Evolutionary conservation across 192 early-diverging fungal genomes (phyloP), one percentile per base, ranked within the genome.

Genomic region (Backusella psychrophila): DNA sequence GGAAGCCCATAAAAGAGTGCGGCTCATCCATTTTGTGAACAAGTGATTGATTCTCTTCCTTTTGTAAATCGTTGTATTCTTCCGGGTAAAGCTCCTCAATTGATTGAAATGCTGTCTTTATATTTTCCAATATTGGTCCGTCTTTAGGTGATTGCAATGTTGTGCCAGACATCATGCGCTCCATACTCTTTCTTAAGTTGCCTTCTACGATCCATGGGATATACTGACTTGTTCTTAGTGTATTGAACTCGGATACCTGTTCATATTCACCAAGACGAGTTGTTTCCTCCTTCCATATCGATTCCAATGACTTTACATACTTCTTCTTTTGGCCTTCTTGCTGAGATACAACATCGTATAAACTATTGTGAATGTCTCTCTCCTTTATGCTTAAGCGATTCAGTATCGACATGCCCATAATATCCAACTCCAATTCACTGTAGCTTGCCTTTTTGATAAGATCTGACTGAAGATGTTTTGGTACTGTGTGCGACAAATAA

Each of bases 361-460:
- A 42, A 8, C 72, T 71, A 15, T 81, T 75, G 73, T 92, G 91
- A 7, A 82, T 83, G 21, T 82, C 67, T 29, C 90, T 81, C 74
- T 91, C 89, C 3, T 73, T 73, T 9, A 87, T 77, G 6, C 53
- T 49, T 6, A 80, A 75, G 17, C 91, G 79, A 69, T 97, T 97
- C 19, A 90, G 19, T 44, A 97, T 94, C 23, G 89, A 84, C 41
- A 77, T 77, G 5, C 82, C 86, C 6, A 84, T 80, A 4, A 85
- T 79, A 73, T 97, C 96, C 7, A 94, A 78, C 76, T 97, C 96
- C 19, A 97, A 81, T 70, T 94, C 93, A 53, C 92, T 92, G 29
- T 83, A 85, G 73, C 88, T 92, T 38, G 81, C 79, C 19, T 91
- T 87, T 19, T 81, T 81, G 2, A 87, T 79, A 5, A 75, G 56